Evolutionary conservation across 108 stramenopile genomes (phyloP).

Genomic region (Mayamaea pseudoterrestris): DNA sequence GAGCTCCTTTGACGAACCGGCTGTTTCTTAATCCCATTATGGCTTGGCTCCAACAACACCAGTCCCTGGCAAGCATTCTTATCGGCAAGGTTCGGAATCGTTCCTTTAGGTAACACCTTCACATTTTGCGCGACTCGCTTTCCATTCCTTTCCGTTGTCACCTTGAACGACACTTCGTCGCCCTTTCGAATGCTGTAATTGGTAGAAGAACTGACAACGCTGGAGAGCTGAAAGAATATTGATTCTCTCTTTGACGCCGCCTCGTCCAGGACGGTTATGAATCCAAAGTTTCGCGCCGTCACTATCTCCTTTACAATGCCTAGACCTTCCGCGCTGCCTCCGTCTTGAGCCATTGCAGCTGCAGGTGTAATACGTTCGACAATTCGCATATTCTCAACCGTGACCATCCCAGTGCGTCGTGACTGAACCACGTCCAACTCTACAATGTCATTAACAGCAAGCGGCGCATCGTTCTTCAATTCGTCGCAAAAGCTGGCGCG

Average conservation of each 20-base stretch:
- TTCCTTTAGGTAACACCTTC: conserved; percentile 39
- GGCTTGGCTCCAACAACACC: conserved; percentile 64
- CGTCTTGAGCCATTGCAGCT: conserved; percentile 1
- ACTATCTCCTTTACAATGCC: conserved; percentile 66
- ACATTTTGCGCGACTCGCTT: conserved; percentile 51
- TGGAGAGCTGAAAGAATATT: conserved; percentile 47
- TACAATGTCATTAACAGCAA: conserved; percentile 41
- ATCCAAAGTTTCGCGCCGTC: conserved; percentile 54
- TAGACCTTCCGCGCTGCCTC: conserved; percentile 13
- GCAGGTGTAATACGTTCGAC: conserved; percentile 25
- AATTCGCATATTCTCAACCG: conserved; percentile 36
- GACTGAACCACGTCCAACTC: conserved; percentile 40
- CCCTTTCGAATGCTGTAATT: conserved; percentile 29
- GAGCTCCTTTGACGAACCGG: conserved; percentile 4
- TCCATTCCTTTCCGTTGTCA: conserved; percentile 40
- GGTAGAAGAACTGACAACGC: conserved; percentile 13
- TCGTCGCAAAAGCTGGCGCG: conserved; percentile 33
- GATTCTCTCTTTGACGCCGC: conserved; percentile 40
- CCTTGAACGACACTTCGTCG: conserved; percentile 64
- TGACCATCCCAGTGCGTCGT: conserved; percentile 31
- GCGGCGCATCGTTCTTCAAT: conserved; percentile 29
- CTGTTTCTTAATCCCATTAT: conserved; percentile 38
- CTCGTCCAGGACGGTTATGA: conserved; percentile 59
- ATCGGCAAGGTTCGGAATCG: conserved; percentile 31
- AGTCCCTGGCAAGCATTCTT: conserved; percentile 49